Conservation (phyloP, 805 yeast genomes). For the Tetrapisispora arboricola region DNA sequence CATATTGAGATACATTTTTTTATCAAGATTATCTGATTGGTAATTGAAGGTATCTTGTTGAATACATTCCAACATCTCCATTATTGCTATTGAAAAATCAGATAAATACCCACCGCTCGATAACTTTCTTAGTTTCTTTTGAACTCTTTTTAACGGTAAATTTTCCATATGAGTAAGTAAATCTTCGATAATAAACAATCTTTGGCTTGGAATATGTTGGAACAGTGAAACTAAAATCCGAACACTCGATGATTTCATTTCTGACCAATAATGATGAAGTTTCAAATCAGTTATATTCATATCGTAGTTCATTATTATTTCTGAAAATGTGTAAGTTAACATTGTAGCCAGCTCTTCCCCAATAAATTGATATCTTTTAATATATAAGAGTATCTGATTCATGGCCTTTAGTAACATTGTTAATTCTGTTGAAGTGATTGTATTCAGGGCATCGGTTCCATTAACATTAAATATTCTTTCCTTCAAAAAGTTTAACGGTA, state of each 20-base stretch:
- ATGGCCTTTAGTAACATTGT: constrained; percentile 13
- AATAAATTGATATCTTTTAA: constrained; percentile 18
- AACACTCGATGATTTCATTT: constrained; percentile 13
- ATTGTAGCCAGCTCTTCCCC: constrained; percentile 49
- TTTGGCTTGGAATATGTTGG: constrained; percentile 37
- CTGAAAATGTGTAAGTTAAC: constrained; percentile 41
- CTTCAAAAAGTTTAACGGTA: constrained; percentile 33
- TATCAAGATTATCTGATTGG: background rate
- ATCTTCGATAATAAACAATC: constrained; percentile 53
- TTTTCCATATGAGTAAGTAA: constrained; percentile 41
- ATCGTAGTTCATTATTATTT: constrained; percentile 16
- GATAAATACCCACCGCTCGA: constrained; percentile 12
- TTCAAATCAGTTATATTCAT: constrained; percentile 7
- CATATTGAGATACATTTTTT: background rate
- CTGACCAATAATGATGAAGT: constrained; percentile 12
- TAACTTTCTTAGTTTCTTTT: constrained; percentile 16
- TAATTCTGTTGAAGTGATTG: constrained; percentile 5
- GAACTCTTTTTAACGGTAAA: constrained; percentile 36
- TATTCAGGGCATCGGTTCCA: constrained; percentile 11
- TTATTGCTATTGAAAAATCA: constrained; percentile 23
- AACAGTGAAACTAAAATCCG: constrained; percentile 32
- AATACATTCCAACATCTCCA: constrained; percentile 18
- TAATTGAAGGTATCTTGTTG: constrained; percentile 10
- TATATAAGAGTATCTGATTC: constrained; percentile 15
- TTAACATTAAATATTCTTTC: constrained; percentile 26